A percentile compares a stretch with the other conserved stretches of the same genome.
phyloP scores from a whole-genome alignment of 2,329 filamentous ascomycete species.

The Cladorrhinum sp. region DNA sequence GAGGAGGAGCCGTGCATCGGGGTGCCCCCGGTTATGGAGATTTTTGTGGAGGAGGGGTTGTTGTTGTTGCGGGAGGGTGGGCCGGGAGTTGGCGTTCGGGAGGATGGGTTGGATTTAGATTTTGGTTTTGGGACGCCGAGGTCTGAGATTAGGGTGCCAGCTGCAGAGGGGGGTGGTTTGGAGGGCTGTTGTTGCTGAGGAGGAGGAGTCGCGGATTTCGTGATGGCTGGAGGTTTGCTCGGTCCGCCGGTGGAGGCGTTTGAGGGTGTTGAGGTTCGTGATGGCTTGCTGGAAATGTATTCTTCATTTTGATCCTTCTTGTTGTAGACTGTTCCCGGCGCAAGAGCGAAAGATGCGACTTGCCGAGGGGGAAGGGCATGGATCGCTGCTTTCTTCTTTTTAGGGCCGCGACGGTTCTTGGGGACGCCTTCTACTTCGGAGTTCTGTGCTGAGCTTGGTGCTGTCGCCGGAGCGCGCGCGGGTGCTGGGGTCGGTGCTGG shows the following conservation, averaged over 20 bases:
- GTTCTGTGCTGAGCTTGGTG: constrained; percentile 26
- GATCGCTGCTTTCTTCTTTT: constrained; percentile 59
- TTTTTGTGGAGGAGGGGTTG: no score
- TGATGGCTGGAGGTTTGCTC: constrained; percentile 42
- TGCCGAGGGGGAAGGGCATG: constrained; percentile 63
- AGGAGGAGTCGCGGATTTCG: constrained; percentile 47
- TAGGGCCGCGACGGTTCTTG: constrained; percentile 46
- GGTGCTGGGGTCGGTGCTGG: not conserved
- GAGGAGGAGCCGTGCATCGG: constrained; percentile 80
- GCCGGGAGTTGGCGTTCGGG: constrained; percentile 50
- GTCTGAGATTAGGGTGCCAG: constrained; percentile 81
- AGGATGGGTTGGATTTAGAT: constrained; percentile 41
- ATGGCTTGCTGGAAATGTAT: constrained; percentile 58
- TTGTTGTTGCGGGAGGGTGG: constrained; percentile 44
- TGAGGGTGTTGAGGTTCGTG: constrained; percentile 41
- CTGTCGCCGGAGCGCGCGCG: constrained; percentile 21
- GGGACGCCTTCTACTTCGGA: constrained; percentile 43
- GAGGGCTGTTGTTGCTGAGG: constrained; percentile 33
- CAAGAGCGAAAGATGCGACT: constrained; percentile 61
- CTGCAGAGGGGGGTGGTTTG: constrained; percentile 62
- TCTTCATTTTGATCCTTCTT: constrained; percentile 70
- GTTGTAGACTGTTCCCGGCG: constrained; percentile 65
- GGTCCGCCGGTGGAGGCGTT: constrained; percentile 34
- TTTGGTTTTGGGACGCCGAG: constrained; percentile 41
- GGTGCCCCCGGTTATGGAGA: constrained; percentile 71